Conservation (phyloP, 331 rosid species). For the Rhamnella rubrinervis region DNA sequence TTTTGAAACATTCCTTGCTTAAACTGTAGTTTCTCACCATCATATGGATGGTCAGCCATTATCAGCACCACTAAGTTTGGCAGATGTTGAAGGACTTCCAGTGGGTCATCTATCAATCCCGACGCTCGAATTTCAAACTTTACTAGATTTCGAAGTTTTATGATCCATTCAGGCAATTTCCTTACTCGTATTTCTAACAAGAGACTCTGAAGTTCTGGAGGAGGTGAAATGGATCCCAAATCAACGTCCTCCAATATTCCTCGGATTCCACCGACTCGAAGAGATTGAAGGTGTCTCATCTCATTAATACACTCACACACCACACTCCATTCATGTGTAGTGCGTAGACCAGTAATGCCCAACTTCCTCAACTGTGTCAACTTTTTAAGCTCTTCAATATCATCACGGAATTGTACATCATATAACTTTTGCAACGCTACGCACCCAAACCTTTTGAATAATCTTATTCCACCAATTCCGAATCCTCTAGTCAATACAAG, state of each 20-base stretch:
- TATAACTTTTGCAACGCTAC: slow-evolving; percentile 14
- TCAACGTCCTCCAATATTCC: not conserved
- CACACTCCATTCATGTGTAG: not conserved
- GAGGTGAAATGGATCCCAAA: not conserved
- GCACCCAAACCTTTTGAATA: slow-evolving; percentile 18
- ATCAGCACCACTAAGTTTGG: not conserved
- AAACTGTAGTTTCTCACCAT: slow-evolving; percentile 4
- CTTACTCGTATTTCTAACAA: not conserved
- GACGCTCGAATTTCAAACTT: not conserved
- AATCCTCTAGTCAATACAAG: not conserved
- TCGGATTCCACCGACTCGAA: not conserved
- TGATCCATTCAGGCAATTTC: slow-evolving; percentile 12
- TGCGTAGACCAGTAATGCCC: not conserved
- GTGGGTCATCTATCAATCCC: not conserved
- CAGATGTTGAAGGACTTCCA: slow-evolving; percentile 9
- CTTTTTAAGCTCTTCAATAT: slow-evolving; percentile 8
- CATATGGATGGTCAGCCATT: not conserved
- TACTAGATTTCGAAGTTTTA: slow-evolving; percentile 7
- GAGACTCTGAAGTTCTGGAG: slow-evolving; percentile 7
- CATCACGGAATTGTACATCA: not conserved
- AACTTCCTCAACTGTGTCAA: slow-evolving; percentile 15
- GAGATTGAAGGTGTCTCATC: slow-evolving; percentile 22
- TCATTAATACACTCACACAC: not conserved
- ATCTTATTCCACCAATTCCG: not conserved
- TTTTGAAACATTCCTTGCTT: slow-evolving; percentile 1